Conservation (phyloP, 495 filamentous ascomycete species). For the Xanthoparmelia taractica region DNA sequence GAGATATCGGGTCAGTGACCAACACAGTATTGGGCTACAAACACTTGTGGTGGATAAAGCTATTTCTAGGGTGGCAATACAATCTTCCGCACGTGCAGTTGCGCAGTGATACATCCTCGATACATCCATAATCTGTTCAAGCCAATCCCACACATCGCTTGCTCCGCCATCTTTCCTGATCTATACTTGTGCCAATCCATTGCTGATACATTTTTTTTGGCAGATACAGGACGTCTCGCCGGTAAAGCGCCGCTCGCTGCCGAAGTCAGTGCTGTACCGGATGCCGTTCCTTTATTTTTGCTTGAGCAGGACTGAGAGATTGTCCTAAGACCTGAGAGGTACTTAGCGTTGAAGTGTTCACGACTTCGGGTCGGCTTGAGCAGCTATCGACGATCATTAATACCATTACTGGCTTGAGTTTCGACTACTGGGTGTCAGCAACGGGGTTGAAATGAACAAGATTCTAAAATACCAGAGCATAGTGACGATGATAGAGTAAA, state of each 20-base stretch:
- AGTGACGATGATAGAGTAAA: neutral
- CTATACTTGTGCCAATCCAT: too few relatives aligned
- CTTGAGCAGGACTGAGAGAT: neutral
- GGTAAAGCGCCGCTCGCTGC: neutral
- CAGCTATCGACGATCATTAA: too few relatives aligned
- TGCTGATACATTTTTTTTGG: neutral
- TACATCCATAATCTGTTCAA: too few relatives aligned
- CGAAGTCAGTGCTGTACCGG: neutral
- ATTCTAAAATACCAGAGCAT: neutral
- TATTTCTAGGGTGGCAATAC: too few relatives aligned
- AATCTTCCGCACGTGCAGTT: too few relatives aligned
- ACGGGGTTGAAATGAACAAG: neutral
- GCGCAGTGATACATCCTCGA: too few relatives aligned
- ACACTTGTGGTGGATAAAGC: too few relatives aligned
- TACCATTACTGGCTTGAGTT: neutral
- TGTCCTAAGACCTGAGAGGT: neutral
- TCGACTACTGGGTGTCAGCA: neutral
- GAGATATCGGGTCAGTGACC: neutral
- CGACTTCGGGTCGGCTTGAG: neutral
- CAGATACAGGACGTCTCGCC: neutral
- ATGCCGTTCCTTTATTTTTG: neutral
- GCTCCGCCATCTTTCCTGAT: too few relatives aligned
- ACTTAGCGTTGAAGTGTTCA: neutral
- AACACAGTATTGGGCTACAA: neutral
- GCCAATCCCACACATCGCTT: too few relatives aligned